Evolutionary conservation across 164 flowering plant genomes (phyloP).

Genomic region (Echeveria elegans): DNA sequence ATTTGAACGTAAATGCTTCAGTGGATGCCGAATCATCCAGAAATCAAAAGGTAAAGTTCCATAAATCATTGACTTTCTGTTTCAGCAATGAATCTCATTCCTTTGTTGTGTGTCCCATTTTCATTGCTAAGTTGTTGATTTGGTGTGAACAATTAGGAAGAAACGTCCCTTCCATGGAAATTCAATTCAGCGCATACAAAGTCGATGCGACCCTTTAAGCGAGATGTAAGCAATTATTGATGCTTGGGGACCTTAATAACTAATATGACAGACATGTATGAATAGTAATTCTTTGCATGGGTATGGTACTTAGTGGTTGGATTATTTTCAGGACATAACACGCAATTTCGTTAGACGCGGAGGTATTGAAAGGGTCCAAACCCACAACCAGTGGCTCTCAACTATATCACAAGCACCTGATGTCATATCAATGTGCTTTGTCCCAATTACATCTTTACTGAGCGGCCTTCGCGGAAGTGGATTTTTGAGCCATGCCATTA

Average conservation of each 20-base stretch:
- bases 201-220: constrained; percentile 40
- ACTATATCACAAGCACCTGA: constrained; percentile 77
- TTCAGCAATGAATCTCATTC: not conserved
- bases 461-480: constrained; percentile 72
- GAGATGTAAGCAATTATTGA: constrained; percentile 37
- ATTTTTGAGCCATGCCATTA: constrained; percentile 75
- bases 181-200: constrained; percentile 28
- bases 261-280: not conserved
- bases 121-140: not conserved
- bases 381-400: constrained; percentile 72
- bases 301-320: not conserved
- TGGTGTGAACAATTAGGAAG: constrained; percentile 28
- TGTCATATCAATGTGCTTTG: constrained; percentile 82
- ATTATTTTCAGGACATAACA: constrained; percentile 41
- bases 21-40: constrained; percentile 23
- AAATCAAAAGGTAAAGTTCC: constrained; percentile 41
- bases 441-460: constrained; percentile 76
- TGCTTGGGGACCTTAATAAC: not conserved
- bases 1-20: constrained; percentile 22
- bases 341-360: constrained; percentile 57
- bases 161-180: constrained; percentile 29
- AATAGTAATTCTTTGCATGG: not conserved
- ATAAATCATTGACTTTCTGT: not conserved
- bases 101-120: not conserved
- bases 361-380: constrained; percentile 55